phyloP scores from a whole-genome alignment of 345 rosid genomes.

The Moringa oleifera region DNA sequence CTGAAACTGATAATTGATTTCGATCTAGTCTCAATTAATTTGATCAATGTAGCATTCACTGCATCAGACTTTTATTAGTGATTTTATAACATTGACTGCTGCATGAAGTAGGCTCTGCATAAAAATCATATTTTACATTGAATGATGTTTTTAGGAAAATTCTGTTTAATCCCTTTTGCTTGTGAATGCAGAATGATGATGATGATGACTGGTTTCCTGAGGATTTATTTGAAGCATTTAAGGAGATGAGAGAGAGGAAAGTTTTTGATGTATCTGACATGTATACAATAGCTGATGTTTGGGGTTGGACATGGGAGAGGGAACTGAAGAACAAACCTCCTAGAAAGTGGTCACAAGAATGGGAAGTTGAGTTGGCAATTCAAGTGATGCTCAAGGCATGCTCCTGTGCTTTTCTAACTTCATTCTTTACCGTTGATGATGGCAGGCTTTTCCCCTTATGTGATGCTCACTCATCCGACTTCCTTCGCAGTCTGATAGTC shows the following conservation, averaged over 20 bases:
- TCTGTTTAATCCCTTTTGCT: neutral
- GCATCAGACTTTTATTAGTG: no score
- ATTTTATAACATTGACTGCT: no score
- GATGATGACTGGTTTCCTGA: constrained; percentile 94
- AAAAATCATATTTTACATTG: no score
- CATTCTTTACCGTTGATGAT: neutral
- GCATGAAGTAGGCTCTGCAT: neutral
- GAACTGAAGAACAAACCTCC: constrained; percentile 69
- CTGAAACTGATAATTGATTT: no score
- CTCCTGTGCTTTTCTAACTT: constrained; percentile 7
- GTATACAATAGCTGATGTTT: constrained; percentile 94
- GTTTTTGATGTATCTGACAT: constrained; percentile 75
- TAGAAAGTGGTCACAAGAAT: constrained; percentile 84
- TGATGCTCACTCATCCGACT: neutral
- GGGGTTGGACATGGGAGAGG: constrained; percentile 99
- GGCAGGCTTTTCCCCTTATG: neutral
- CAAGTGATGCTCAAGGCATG: constrained; percentile 72
- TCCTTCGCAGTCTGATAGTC: neutral
- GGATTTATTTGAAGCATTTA: constrained; percentile 78
- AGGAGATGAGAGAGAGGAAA: constrained; percentile 77
- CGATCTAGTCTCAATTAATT: no score
- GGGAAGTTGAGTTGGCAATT: constrained; percentile 93
- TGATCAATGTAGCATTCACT: neutral
- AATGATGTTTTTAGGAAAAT: neutral
- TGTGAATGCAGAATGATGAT: constrained; percentile 55